Conservation (phyloP, 176 grass and related monocot species). For the Alloteropsis semialata region DNA sequence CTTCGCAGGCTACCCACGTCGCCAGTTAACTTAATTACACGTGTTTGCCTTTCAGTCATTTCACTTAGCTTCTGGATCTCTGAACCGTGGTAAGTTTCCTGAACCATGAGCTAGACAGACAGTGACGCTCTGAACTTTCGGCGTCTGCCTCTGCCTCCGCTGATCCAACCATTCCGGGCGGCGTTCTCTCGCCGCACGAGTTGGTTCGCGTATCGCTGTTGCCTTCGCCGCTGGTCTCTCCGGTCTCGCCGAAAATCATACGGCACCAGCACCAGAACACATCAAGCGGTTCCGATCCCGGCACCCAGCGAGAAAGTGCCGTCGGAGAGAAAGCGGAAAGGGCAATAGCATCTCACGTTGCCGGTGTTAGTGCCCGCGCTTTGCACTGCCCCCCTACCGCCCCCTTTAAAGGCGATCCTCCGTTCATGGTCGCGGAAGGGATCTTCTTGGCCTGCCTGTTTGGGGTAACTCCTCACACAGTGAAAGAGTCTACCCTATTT, state of each 20-base stretch:
- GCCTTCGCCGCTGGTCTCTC: background rate
- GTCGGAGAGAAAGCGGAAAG: background rate
- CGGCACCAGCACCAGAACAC: background rate
- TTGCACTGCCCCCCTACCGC: background rate
- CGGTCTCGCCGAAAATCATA: conserved; percentile 11
- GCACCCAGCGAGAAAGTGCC: background rate
- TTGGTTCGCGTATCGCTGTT: conserved; percentile 26
- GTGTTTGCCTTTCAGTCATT: background rate
- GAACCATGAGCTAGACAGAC: background rate
- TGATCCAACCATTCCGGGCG: background rate
- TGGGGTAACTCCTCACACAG: too few relatives aligned
- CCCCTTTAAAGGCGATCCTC: too few relatives aligned
- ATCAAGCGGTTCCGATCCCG: background rate
- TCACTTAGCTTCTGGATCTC: background rate
- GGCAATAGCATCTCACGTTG: background rate
- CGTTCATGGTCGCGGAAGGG: too few relatives aligned
- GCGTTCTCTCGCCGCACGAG: background rate
- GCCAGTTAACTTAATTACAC: too few relatives aligned
- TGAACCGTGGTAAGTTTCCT: background rate
- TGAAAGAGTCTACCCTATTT: too few relatives aligned
- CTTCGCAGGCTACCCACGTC: too few relatives aligned
- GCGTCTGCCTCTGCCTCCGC: background rate
- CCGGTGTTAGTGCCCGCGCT: background rate
- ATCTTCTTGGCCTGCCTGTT: too few relatives aligned
- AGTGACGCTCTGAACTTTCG: background rate